Base-by-base conservation (phyloP, 2,329 filamentous ascomycete genomes). In the Sporothrix pseudoabietina region DNA sequence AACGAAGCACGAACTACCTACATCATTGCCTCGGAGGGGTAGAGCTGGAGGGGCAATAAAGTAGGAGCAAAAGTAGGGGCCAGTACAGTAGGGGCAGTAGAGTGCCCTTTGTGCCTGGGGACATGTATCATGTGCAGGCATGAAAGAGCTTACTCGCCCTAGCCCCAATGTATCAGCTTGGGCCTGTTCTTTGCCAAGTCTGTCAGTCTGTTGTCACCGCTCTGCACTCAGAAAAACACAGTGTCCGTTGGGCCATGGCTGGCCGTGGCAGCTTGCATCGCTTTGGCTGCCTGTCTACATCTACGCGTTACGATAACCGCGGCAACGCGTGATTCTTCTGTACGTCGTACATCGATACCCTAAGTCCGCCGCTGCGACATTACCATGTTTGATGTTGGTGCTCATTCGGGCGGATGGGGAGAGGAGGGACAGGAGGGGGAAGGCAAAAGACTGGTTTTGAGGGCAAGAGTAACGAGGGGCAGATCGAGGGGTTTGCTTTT, bases 301-400 rank as follows among this genome's bases (percentile, higher is more conserved):
- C 35, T 44, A 44, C 61, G 61, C 61, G n/a, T 65, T 41, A 41
- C n/a, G 61, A 65, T 65, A 65, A 22, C 61, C 61, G 61, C 61
- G 61, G 61, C 19, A 44, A 65, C 35, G n/a, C 30, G 32, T 61
- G 57, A 32, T 61, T 10, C 14, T 39, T 41, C 30, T 63, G 57
- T 32, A 65, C n/a, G 4, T 39, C 61, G 57, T 32, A 65, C n/a
- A 10, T 39, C 61, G 44, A 65, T 65, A 65, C 12, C 61, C 61
- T 41, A 65, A 65, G 63, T 66, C 44, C 39, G 63, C 63, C 39
- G 63, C 63, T 66, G 49, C 41, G 35, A 44, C 3, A 32, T 30
- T 16, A 16, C 57, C 5, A 19, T 10, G 57, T 10, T 1, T 10
- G 3, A 32, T 61, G 57, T 39, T 39, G 19, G 16, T 41, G 57